These are phyloP conservation scores for Climacium dendroides DNA, from an alignment of 225 moss, liverwort and hornwort genomes.

Conservation along the genomic window DNA sequence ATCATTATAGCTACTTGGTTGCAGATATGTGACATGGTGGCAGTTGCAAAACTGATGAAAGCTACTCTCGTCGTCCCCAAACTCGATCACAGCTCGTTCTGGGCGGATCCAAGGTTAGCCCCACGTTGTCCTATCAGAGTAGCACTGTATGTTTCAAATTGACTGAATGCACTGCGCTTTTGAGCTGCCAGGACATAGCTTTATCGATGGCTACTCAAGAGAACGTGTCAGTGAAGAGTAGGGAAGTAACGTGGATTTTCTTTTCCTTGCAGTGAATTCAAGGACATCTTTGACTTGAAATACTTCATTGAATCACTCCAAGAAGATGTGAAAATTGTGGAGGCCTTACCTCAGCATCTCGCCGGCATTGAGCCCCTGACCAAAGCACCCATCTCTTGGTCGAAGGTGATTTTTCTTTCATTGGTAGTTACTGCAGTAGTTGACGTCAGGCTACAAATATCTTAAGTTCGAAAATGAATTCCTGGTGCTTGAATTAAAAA, in stretches of 20 bases:
- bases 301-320: conserved; percentile 66
- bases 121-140: background rate
- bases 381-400: conserved; percentile 92
- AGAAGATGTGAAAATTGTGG: conserved; percentile 68
- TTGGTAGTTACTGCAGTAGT: background rate
- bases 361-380: conserved; percentile 27
- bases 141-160: background rate
- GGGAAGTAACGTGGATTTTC: background rate
- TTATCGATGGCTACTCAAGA: background rate
- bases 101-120: conserved; percentile 85
- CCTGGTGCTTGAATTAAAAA: background rate
- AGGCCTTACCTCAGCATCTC: conserved; percentile 53
- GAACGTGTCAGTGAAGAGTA: background rate
- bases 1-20: background rate
- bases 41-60: conserved; percentile 92
- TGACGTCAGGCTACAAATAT: background rate
- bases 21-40: conserved; percentile 99
- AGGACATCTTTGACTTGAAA: conserved; percentile 77
- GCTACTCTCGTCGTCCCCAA: conserved; percentile 85
- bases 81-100: conserved; percentile 96
- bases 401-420: conserved; percentile 42
- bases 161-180: background rate
- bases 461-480: background rate
- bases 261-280: conserved; percentile 60
- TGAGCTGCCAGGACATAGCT: background rate